phyloP scores from a whole-genome alignment of 1,139 yeast species.

The Suhomyces yuchorum region DNA sequence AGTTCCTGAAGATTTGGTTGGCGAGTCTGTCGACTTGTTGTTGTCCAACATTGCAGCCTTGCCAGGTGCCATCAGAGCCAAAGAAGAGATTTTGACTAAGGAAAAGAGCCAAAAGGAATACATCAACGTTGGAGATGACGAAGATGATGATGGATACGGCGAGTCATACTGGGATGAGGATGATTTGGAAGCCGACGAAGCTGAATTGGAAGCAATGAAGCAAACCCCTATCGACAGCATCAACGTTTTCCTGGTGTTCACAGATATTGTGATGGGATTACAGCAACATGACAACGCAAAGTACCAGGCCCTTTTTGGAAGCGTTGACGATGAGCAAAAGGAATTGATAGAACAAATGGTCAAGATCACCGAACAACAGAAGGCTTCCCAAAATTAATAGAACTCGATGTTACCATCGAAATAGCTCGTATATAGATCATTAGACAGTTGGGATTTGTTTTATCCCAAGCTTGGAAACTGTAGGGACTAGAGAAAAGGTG shows the following conservation, averaged over 20 bases:
- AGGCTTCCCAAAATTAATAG: slow-evolving; percentile 6
- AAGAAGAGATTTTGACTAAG: slow-evolving; percentile 43
- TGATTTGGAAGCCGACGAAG: slow-evolving; percentile 52
- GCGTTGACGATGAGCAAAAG: slow-evolving; percentile 38
- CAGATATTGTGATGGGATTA: slow-evolving; percentile 28
- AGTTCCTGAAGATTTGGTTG: slow-evolving; percentile 37
- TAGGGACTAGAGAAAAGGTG: not conserved
- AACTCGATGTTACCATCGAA: not conserved
- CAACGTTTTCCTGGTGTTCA: slow-evolving; percentile 50
- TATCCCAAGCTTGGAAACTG: not conserved
- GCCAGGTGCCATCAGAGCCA: slow-evolving; percentile 51
- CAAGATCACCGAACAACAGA: slow-evolving; percentile 26
- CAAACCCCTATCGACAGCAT: slow-evolving; percentile 53
- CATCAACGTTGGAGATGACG: slow-evolving; percentile 33
- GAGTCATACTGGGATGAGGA: slow-evolving; percentile 36
- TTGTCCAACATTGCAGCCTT: slow-evolving; percentile 45
- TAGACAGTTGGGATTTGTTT: not conserved
- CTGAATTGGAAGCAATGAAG: slow-evolving; percentile 55
- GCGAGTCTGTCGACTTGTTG: slow-evolving; percentile 45
- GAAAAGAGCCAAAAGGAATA: slow-evolving; percentile 34
- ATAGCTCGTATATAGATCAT: slow-evolving; percentile 1
- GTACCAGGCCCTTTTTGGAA: slow-evolving; percentile 43
- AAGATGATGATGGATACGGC: slow-evolving; percentile 31
- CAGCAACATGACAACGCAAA: slow-evolving; percentile 34
- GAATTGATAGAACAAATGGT: slow-evolving; percentile 32